A percentile compares a stretch with the other conserved stretches of the same genome.
phyloP scores from a whole-genome alignment of 1,284 basidiomycete genomes.

The Sanghuangporus weigelae region DNA sequence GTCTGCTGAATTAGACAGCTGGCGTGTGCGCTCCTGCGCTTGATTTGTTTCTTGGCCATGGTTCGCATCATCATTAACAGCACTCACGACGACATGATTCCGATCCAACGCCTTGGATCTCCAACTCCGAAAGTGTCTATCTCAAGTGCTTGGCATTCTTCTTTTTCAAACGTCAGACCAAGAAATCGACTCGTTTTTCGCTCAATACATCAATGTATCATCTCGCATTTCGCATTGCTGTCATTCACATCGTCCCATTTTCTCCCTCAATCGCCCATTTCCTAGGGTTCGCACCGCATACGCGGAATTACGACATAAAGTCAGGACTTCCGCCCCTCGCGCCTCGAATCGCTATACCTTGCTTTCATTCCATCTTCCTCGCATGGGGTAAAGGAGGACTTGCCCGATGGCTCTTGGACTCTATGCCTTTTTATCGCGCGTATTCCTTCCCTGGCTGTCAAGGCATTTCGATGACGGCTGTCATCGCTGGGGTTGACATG shows the following conservation, averaged over 20 bases:
- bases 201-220: slow-evolving; percentile 14
- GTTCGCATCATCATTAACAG: slow-evolving; percentile 4
- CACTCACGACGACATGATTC: slow-evolving; percentile 9
- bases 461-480: not conserved
- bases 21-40: slow-evolving; percentile 1
- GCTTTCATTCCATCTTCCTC: slow-evolving; percentile 5
- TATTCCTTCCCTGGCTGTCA: not conserved
- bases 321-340: not conserved
- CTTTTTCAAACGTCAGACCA: not conserved
- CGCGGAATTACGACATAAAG: not conserved
- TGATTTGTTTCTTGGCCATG: slow-evolving; percentile 15
- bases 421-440: slow-evolving; percentile 2
- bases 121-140: slow-evolving; percentile 3
- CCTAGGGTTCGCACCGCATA: slow-evolving; percentile 5
- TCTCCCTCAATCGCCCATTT: not conserved
- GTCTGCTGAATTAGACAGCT: not conserved
- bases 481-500: not conserved
- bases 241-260: slow-evolving; percentile 3
- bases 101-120: not conserved
- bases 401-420: slow-evolving; percentile 2
- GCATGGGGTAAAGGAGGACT: not conserved
- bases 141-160: slow-evolving; percentile 13
- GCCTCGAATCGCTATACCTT: slow-evolving; percentile 6
- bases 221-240: slow-evolving; percentile 16
- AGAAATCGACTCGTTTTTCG: slow-evolving; percentile 3